phyloP scores from a whole-genome alignment of 345 rosid species.

The Citrus reticulata region DNA sequence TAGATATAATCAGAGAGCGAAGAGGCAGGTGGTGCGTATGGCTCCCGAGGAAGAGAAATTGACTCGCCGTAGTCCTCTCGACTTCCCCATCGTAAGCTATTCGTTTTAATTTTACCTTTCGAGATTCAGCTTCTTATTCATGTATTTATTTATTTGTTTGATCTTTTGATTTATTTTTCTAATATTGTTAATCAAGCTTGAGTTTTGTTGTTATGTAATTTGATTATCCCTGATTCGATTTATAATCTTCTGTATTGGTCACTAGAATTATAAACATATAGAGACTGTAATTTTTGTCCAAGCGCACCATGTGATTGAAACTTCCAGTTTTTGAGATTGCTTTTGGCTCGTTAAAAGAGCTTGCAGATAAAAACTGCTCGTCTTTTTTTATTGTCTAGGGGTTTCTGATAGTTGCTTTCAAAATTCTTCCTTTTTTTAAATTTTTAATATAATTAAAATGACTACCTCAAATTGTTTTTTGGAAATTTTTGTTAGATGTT shows the following conservation, averaged over 20 bases:
- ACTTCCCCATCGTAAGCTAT: slow-evolving; percentile 57
- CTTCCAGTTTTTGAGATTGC: background rate
- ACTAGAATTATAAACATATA: background rate
- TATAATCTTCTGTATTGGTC: background rate
- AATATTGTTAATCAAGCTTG: background rate
- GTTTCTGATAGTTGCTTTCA: background rate
- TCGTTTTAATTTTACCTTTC: background rate
- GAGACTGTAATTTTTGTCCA: background rate
- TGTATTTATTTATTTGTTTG: background rate
- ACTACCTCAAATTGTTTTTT: too few species aligned
- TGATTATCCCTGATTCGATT: background rate
- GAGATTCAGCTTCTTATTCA: background rate
- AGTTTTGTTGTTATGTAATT: background rate
- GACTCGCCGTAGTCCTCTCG: slow-evolving; percentile 67
- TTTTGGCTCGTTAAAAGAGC: background rate
- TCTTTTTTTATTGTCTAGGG: background rate
- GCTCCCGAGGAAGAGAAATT: slow-evolving; percentile 76
- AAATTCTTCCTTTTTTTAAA: too few species aligned
- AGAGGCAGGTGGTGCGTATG: slow-evolving; percentile 51
- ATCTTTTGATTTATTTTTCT: background rate
- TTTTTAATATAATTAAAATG: too few species aligned
- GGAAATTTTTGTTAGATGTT: background rate
- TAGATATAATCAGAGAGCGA: background rate
- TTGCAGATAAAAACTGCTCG: background rate
- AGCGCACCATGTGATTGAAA: background rate